phyloP scores from a whole-genome alignment of 1,284 basidiomycete genomes.

The Naganishia albida region DNA sequence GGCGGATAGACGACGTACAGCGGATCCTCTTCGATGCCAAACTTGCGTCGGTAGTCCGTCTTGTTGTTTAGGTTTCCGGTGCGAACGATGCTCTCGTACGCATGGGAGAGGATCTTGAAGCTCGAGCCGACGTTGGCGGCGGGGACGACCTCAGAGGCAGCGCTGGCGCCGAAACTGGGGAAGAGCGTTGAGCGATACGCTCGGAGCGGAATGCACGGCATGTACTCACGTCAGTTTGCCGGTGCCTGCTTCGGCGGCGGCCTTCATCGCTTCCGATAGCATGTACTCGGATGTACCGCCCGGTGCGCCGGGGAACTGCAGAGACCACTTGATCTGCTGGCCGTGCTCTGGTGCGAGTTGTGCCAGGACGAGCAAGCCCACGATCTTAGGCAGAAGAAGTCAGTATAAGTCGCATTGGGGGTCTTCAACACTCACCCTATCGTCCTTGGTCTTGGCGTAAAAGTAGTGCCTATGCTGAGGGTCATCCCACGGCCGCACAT shows the following conservation, averaged over 20 bases:
- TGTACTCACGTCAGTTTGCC: slow-evolving; percentile 54
- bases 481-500: slow-evolving; percentile 61
- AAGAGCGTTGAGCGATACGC: slow-evolving; percentile 1
- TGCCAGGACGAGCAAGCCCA: slow-evolving; percentile 60
- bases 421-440: slow-evolving; percentile 46
- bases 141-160: slow-evolving; percentile 52
- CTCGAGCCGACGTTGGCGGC: slow-evolving; percentile 53
- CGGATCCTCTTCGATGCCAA: slow-evolving; percentile 39
- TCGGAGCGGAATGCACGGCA: slow-evolving; percentile 22
- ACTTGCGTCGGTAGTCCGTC: slow-evolving; percentile 57
- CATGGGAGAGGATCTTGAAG: slow-evolving; percentile 57
- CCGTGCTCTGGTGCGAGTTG: slow-evolving; percentile 60
- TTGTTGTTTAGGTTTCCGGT: slow-evolving; percentile 56
- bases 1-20: slow-evolving; percentile 44
- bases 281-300: slow-evolving; percentile 59
- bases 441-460: slow-evolving; percentile 57
- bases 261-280: slow-evolving; percentile 58
- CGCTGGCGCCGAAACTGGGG: slow-evolving; percentile 56
- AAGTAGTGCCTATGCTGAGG: slow-evolving; percentile 61
- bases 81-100: slow-evolving; percentile 57
- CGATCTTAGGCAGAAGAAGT: slow-evolving; percentile 42
- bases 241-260: slow-evolving; percentile 56
- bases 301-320: slow-evolving; percentile 62
- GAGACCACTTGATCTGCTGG: slow-evolving; percentile 64
- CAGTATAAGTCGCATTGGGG: background rate